These are phyloP conservation scores for Arbutus unedo DNA, from an alignment of 148 eudicot species.

Conservation along the genomic window DNA sequence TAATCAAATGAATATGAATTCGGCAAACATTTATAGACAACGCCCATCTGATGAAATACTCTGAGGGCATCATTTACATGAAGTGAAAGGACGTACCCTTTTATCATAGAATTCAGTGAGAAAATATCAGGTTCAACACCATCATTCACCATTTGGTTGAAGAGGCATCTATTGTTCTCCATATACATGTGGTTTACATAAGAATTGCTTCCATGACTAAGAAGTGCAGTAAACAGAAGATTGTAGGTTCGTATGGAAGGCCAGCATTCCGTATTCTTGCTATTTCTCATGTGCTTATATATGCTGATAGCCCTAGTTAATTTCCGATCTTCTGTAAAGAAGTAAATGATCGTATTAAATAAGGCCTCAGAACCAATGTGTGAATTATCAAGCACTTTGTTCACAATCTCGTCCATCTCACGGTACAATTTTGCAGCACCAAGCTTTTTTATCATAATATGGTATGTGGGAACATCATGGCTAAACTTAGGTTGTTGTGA, in stretches of 20 bases:
- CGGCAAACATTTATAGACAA: conserved; percentile 56
- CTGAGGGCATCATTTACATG: conserved; percentile 85
- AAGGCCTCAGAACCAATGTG: conserved; percentile 62
- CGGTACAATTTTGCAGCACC: conserved; percentile 65
- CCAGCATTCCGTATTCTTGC: conserved; percentile 45
- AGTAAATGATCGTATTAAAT: conserved; percentile 68
- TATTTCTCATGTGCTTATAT: conserved; percentile 64
- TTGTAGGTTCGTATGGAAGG: conserved; percentile 72
- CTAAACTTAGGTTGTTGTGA: conserved; percentile 59
- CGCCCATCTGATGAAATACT: conserved; percentile 86
- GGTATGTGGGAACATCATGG: conserved; percentile 57
- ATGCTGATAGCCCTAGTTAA: conserved; percentile 64
- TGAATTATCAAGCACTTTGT: conserved; percentile 59
- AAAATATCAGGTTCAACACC: conserved; percentile 73
- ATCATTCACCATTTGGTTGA: conserved; percentile 74
- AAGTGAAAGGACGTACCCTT: conserved; percentile 81
- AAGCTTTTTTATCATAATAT: conserved; percentile 63
- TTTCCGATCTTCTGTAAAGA: conserved; percentile 66
- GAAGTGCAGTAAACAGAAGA: conserved; percentile 67
- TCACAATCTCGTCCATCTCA: conserved; percentile 75
- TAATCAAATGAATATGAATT: conserved; percentile 67
- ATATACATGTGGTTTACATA: conserved; percentile 72
- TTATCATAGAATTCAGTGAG: conserved; percentile 72
- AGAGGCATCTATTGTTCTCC: conserved; percentile 69
- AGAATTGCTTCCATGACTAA: conserved; percentile 59